phyloP scores from a whole-genome alignment of 768 basidiomycete species.

The Tulasnella sp. region DNA sequence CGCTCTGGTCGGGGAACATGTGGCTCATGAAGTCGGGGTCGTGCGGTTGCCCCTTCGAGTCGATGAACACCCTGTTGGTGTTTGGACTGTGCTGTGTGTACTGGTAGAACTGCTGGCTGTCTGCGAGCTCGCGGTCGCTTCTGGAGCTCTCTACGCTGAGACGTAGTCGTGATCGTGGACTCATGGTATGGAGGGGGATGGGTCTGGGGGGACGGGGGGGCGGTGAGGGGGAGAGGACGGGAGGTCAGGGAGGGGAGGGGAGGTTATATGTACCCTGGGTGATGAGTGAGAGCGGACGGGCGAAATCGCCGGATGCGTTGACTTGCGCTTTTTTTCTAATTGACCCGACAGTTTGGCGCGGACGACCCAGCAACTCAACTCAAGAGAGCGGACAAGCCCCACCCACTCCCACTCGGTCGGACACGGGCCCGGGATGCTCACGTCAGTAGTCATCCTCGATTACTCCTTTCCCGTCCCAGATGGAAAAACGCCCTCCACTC shows the following conservation, averaged over 20 bases:
- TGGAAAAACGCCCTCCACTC: not conserved
- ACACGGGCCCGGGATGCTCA: conserved; percentile 14
- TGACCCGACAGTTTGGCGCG: conserved; percentile 18
- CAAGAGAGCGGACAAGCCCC: not conserved
- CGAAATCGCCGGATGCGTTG: conserved; percentile 18
- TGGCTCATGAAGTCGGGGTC: conserved; percentile 33
- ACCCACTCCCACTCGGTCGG: conserved; percentile 19
- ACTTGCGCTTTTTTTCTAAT: conserved; percentile 24
- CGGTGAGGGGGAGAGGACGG: not conserved
- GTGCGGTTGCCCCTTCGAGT: conserved; percentile 23
- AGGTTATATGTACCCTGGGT: not conserved
- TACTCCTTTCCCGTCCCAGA: not conserved
- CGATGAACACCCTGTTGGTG: conserved; percentile 30
- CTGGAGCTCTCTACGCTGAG: conserved; percentile 7
- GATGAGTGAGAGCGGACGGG: not conserved
- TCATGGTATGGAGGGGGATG: not conserved
- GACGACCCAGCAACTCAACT: not conserved
- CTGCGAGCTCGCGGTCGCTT: conserved; percentile 17
- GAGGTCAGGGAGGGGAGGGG: not conserved
- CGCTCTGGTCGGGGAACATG: conserved; percentile 22
- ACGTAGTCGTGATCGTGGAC: conserved; percentile 26
- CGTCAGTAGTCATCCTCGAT: conserved; percentile 15
- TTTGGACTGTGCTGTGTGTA: conserved; percentile 24
- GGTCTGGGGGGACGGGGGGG: not conserved
- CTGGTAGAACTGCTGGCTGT: conserved; percentile 17